Conservation (phyloP, 2,329 filamentous ascomycete genomes). For the Cercospora sesami region DNA sequence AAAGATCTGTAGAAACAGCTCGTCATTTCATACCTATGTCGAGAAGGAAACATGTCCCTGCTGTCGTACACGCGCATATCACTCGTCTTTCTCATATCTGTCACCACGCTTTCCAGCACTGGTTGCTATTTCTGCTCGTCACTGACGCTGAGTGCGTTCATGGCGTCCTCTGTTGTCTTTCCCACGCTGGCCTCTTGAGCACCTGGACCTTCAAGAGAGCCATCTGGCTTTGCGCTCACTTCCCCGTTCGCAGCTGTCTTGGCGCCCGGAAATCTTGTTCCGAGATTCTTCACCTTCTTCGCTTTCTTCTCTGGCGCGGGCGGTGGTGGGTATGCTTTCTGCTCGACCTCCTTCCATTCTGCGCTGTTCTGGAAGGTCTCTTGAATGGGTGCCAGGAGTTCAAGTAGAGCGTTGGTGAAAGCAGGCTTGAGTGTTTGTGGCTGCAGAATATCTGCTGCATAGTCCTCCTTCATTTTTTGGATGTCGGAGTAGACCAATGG, state of each 20-base stretch:
- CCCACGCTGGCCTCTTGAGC: slow-evolving; percentile 47
- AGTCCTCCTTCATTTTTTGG: slow-evolving; percentile 74
- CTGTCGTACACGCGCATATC: neutral
- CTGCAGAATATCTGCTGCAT: slow-evolving; percentile 64
- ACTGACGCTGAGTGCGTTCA: slow-evolving; percentile 39
- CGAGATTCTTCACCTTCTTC: slow-evolving; percentile 72
- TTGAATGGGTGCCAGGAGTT: slow-evolving; percentile 75
- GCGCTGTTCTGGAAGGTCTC: slow-evolving; percentile 66
- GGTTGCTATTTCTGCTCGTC: slow-evolving; percentile 27
- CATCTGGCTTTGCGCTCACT: slow-evolving; percentile 49
- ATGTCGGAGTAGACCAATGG: slow-evolving; percentile 79
- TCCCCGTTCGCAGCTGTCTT: slow-evolving; percentile 29
- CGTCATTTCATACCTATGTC: slow-evolving; percentile 1
- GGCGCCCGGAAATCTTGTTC: slow-evolving; percentile 61
- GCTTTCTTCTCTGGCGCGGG: slow-evolving; percentile 65
- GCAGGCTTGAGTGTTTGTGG: slow-evolving; percentile 89
- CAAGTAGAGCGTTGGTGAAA: slow-evolving; percentile 69
- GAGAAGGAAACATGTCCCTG: neutral
- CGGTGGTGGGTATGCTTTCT: slow-evolving; percentile 77
- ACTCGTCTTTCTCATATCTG: neutral
- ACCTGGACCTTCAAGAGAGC: slow-evolving; percentile 46
- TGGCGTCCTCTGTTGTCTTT: slow-evolving; percentile 42
- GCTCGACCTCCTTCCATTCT: slow-evolving; percentile 77
- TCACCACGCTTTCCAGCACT: neutral
- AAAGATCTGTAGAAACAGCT: neutral